Conservation (phyloP, 2,329 filamentous ascomycete species). For the Clonostachys solani region DNA sequence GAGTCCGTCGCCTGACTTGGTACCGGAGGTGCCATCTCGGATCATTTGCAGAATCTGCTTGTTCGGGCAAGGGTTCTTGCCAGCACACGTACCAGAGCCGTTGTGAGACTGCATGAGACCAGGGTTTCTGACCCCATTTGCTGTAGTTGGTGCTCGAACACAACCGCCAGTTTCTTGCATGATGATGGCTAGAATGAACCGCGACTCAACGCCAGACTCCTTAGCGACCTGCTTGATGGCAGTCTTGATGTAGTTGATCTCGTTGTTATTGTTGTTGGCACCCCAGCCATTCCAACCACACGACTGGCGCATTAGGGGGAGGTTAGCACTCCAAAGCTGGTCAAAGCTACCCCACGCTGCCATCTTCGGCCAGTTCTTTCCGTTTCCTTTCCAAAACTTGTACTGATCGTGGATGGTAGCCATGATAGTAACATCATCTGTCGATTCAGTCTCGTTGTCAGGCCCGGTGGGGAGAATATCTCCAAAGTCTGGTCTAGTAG, state of each 20-base stretch:
- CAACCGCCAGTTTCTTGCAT: conserved; percentile 19
- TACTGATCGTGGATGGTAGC: background rate
- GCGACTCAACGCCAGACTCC: conserved; percentile 6
- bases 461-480: too few species aligned
- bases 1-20: conserved; percentile 6
- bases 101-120: conserved; percentile 12
- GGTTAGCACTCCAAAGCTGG: conserved; percentile 8
- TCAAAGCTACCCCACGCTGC: conserved; percentile 6
- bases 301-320: conserved; percentile 4
- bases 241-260: conserved; percentile 6
- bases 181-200: conserved; percentile 19
- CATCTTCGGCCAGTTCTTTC: conserved; percentile 10
- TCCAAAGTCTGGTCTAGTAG: too few species aligned
- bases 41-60: conserved; percentile 8
- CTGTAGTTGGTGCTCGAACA: conserved; percentile 7
- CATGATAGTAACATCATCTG: too few species aligned
- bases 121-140: conserved; percentile 10
- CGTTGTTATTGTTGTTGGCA: conserved; percentile 6
- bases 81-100: conserved; percentile 7
- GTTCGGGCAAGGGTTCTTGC: conserved; percentile 6
- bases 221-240: conserved; percentile 7
- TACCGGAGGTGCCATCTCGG: conserved; percentile 8
- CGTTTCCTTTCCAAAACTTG: too few species aligned
- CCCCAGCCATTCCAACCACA: conserved; percentile 10
- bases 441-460: too few species aligned